These are phyloP conservation scores for Boletus subcaerulescens DNA, from an alignment of 768 basidiomycete species.

Conservation along the genomic window DNA sequence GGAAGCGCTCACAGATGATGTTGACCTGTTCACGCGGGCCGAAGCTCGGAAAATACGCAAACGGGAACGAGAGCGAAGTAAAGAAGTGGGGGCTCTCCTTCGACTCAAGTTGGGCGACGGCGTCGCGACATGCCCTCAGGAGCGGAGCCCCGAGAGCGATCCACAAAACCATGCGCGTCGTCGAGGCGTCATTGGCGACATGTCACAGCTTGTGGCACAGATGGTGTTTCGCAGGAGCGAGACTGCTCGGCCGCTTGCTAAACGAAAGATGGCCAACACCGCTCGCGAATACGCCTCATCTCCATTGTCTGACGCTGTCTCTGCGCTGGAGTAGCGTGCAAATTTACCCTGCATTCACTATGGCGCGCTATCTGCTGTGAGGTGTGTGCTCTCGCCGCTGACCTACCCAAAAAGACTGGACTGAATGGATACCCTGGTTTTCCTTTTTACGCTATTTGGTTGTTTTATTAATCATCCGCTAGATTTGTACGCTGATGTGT, in stretches of 20 bases:
- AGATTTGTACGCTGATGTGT: constrained; percentile 29
- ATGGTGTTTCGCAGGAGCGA: constrained; percentile 47
- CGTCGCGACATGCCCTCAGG: constrained; percentile 21
- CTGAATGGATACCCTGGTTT: constrained; percentile 16
- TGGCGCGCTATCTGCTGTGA: constrained; percentile 20
- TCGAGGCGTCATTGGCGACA: constrained; percentile 25
- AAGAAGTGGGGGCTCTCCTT: constrained; percentile 55
- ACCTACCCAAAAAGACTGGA: constrained; percentile 13
- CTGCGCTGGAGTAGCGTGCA: constrained; percentile 11
- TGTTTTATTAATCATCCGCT: constrained; percentile 7
- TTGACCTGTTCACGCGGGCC: constrained; percentile 37
- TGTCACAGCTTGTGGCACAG: constrained; percentile 45
- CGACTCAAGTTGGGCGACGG: constrained; percentile 48
- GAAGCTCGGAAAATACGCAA: constrained; percentile 47
- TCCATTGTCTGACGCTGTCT: constrained; percentile 25
- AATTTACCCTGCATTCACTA: constrained; percentile 6
- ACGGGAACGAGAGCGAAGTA: constrained; percentile 50
- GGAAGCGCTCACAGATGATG: constrained; percentile 34
- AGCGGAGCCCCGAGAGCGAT: constrained; percentile 24
- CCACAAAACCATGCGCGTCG: constrained; percentile 17
- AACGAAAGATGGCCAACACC: constrained; percentile 26
- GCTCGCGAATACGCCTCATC: constrained; percentile 28
- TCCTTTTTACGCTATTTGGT: constrained; percentile 12
- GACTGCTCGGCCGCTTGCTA: constrained; percentile 36
- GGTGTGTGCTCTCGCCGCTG: constrained; percentile 18